A percentile compares a stretch with the other conserved stretches of the same genome.
phyloP scores from a whole-genome alignment of 2,329 filamentous ascomycete genomes.

The Penicillium sp. region DNA sequence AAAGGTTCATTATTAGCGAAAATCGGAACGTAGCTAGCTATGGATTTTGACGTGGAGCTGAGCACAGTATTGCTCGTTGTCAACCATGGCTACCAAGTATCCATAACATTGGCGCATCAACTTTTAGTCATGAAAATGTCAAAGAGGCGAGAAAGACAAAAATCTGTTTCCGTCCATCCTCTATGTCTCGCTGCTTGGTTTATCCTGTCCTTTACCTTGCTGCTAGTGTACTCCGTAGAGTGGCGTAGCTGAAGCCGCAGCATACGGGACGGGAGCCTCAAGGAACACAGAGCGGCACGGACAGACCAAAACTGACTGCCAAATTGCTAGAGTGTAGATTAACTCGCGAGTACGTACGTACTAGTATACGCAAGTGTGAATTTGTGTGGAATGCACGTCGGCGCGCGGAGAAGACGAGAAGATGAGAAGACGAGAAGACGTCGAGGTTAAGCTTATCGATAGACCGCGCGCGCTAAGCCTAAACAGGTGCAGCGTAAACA shows the following conservation, averaged over 20 bases:
- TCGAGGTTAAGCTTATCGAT: conserved; percentile 9
- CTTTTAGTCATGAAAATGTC: background rate
- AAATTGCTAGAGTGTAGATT: background rate
- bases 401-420: background rate
- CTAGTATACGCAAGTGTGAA: no score
- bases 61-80: background rate
- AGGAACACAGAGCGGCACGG: background rate
- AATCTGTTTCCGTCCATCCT: background rate
- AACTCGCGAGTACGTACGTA: background rate
- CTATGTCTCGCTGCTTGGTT: background rate
- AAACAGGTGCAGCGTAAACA: conserved; percentile 15
- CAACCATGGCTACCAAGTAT: background rate
- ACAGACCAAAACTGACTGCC: background rate
- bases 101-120: background rate
- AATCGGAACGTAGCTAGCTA: background rate
- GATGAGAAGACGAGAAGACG: background rate
- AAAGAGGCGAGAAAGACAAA: background rate
- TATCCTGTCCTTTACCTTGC: background rate
- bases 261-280: background rate
- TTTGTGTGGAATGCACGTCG: no score
- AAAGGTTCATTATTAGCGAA: conserved; percentile 26
- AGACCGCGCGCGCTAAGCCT: conserved; percentile 3
- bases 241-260: background rate
- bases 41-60: background rate
- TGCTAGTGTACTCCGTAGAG: background rate